Evolutionary conservation across 352 stramenopile genomes (phyloP).

Genomic region (Pythium scleroteichum): DNA sequence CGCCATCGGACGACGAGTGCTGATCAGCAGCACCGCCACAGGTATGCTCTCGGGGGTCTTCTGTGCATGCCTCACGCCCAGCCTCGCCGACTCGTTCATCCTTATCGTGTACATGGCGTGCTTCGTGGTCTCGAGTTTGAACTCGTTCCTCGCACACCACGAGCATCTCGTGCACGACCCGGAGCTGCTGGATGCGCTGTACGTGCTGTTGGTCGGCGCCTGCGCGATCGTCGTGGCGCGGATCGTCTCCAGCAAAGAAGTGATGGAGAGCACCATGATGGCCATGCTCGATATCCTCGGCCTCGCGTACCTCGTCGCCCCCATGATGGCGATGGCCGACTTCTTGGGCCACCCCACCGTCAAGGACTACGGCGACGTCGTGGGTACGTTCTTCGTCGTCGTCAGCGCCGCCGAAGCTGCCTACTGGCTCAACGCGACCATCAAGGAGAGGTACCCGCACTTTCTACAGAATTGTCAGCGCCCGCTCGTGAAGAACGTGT

Average conservation of each 20-base stretch:
- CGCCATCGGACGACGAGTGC: slow-evolving; percentile 30
- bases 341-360: slow-evolving; percentile 51
- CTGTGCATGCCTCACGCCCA: slow-evolving; percentile 46
- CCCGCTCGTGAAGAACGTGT: slow-evolving; percentile 15
- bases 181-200: slow-evolving; percentile 60
- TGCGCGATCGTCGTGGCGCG: slow-evolving; percentile 55
- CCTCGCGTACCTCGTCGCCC: slow-evolving; percentile 51
- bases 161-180: slow-evolving; percentile 37
- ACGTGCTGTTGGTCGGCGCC: slow-evolving; percentile 49
- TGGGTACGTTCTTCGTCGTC: slow-evolving; percentile 50
- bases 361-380: slow-evolving; percentile 31
- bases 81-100: slow-evolving; percentile 37
- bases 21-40: slow-evolving; percentile 28
- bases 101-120: slow-evolving; percentile 53
- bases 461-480: slow-evolving; percentile 6
- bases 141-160: slow-evolving; percentile 58
- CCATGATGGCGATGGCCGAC: slow-evolving; percentile 66
- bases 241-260: slow-evolving; percentile 56
- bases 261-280: slow-evolving; percentile 54
- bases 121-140: slow-evolving; percentile 60
- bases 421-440: slow-evolving; percentile 10
- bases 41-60: slow-evolving; percentile 33
- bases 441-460: slow-evolving; percentile 7
- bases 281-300: slow-evolving; percentile 56
- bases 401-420: slow-evolving; percentile 22